Evolutionary conservation across 2,329 filamentous ascomycete genomes (phyloP).

Genomic region (Aspergillus spinulosporus): DNA sequence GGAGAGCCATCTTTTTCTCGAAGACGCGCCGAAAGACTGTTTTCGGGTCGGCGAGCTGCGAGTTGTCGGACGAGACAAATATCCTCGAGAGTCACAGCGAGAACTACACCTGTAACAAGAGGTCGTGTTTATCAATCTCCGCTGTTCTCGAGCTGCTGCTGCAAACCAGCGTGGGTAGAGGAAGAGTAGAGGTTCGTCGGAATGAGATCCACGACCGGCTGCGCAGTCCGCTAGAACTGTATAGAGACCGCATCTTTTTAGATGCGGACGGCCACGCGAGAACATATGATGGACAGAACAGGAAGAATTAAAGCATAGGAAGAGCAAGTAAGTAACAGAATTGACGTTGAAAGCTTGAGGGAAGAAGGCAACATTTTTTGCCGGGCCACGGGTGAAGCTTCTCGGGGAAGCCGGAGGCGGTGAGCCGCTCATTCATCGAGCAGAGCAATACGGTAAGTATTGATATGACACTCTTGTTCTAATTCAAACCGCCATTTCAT

Average conservation of each 20-base stretch:
- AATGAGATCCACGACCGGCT: slow-evolving; percentile 25
- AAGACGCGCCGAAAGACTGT: slow-evolving; percentile 14
- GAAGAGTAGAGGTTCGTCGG: slow-evolving; percentile 49
- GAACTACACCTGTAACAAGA: not conserved
- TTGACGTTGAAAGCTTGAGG: not conserved
- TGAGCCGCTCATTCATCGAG: not conserved
- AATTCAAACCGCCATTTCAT: too few relatives aligned
- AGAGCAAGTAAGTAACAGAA: not conserved
- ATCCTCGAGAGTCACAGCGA: not conserved
- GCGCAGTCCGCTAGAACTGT: slow-evolving; percentile 37
- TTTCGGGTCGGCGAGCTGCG: slow-evolving; percentile 4
- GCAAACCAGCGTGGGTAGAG: slow-evolving; percentile 47
- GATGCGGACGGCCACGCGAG: slow-evolving; percentile 43
- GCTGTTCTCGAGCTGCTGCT: slow-evolving; percentile 26
- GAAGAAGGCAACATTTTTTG: slow-evolving; percentile 1
- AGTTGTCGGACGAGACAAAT: not conserved
- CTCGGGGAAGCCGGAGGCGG: slow-evolving; percentile 8
- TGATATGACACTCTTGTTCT: too few relatives aligned
- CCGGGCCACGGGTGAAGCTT: not conserved
- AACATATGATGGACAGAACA: slow-evolving; percentile 39
- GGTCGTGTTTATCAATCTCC: slow-evolving; percentile 11
- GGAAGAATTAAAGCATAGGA: slow-evolving; percentile 9
- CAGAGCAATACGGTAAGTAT: too few relatives aligned
- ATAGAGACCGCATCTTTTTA: slow-evolving; percentile 41
- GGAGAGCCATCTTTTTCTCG: slow-evolving; percentile 29